A percentile compares a stretch with the other conserved stretches of the same genome.
Conservation (phyloP, 2,329 filamentous ascomycete species). For the Cladosporium cucumerinum region DNA sequence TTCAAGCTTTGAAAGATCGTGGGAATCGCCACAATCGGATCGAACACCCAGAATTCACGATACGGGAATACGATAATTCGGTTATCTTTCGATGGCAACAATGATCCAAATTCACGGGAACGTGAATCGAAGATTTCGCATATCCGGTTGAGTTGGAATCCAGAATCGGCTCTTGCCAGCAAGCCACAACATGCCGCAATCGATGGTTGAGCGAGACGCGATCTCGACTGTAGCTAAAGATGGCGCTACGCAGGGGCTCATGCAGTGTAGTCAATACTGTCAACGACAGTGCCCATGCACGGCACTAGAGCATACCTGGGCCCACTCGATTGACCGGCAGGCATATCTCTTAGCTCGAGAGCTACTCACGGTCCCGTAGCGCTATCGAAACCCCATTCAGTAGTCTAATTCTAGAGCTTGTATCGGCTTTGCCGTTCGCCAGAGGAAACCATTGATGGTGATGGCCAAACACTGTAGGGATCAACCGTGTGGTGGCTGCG, state of each 20-base stretch:
- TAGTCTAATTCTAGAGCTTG: neutral
- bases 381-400: conserved; percentile 1
- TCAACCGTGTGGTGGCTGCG: neutral
- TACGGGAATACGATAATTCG: neutral
- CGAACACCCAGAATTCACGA: neutral
- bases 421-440: conserved; percentile 5
- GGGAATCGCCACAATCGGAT: neutral
- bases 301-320: neutral
- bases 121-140: neutral
- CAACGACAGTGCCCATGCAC: neutral
- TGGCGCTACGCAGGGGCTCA: neutral
- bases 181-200: neutral
- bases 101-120: neutral
- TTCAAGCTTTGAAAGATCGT: neutral
- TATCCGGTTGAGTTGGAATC: neutral
- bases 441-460: conserved; percentile 1
- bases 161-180: neutral
- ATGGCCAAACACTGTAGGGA: conserved; percentile 2
- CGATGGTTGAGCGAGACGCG: neutral
- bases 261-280: neutral
- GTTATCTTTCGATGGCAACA: neutral
- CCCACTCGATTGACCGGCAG: neutral
- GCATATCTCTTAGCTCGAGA: conserved; percentile 1
- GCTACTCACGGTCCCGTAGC: neutral
- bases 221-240: conserved; percentile 1